These are phyloP conservation scores for Dioscorea cayenensis DNA, from an alignment of 116 monocot species.

Conservation along the genomic window DNA sequence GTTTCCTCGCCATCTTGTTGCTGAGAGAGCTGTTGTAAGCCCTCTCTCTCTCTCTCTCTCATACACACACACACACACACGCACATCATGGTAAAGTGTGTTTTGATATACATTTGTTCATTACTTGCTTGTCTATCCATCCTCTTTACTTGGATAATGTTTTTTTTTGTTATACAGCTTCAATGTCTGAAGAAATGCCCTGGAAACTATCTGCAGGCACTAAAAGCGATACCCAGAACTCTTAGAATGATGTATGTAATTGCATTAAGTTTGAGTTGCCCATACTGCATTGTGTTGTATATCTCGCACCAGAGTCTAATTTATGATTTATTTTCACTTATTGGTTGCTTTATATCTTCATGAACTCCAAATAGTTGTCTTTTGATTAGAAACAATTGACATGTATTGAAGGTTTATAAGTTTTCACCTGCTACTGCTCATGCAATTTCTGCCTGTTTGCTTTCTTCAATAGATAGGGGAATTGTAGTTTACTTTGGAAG, in stretches of 20 bases:
- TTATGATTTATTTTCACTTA: too few relatives aligned
- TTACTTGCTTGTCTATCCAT: not conserved
- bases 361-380: too few relatives aligned
- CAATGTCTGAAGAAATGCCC: constrained; percentile 94
- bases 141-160: not conserved
- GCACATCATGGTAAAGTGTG: not conserved
- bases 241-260: constrained; percentile 95
- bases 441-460: too few relatives aligned
- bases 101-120: not conserved
- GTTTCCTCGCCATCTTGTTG: constrained; percentile 76
- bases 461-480: too few relatives aligned
- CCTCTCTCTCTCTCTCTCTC: not conserved
- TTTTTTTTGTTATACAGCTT: constrained; percentile 39
- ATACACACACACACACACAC: not conserved
- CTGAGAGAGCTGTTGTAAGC: constrained; percentile 95
- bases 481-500: too few relatives aligned
- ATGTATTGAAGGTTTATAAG: too few relatives aligned
- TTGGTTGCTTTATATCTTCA: too few relatives aligned
- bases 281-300: not conserved
- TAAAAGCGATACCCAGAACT: constrained; percentile 91
- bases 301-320: too few relatives aligned
- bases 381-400: too few relatives aligned
- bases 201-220: constrained; percentile 89
- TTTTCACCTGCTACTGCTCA: too few relatives aligned
- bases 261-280: not conserved